A percentile compares a stretch with the other conserved stretches of the same genome.
Conservation (phyloP, 2,329 filamentous ascomycete species). For the Purpureocillium lavendulum region DNA sequence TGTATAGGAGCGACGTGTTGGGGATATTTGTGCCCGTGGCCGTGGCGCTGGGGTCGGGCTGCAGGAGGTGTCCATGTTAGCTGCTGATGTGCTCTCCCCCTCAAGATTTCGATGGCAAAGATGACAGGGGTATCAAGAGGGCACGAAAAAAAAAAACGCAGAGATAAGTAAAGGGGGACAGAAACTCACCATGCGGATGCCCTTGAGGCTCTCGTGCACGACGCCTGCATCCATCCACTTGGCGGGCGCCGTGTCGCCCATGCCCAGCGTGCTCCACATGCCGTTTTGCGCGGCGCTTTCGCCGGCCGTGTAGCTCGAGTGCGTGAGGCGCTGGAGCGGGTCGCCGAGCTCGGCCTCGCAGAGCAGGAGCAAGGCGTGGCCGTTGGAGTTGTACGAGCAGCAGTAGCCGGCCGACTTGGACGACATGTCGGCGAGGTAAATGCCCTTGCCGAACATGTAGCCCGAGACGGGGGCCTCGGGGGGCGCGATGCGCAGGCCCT, state of each 20-base stretch:
- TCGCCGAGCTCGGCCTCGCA: slow-evolving; percentile 72
- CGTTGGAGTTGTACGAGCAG: slow-evolving; percentile 49
- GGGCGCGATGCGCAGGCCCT: slow-evolving; percentile 84
- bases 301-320: slow-evolving; percentile 54
- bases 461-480: slow-evolving; percentile 71
- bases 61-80: slow-evolving; percentile 8
- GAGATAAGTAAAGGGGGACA: background rate
- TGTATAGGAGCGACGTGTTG: slow-evolving; percentile 49
- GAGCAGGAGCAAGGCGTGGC: slow-evolving; percentile 66
- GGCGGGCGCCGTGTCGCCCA: slow-evolving; percentile 54
- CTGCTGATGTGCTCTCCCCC: too few relatives aligned
- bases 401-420: slow-evolving; percentile 81
- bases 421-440: slow-evolving; percentile 80
- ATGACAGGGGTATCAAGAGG: too few relatives aligned
- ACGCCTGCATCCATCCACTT: slow-evolving; percentile 69
- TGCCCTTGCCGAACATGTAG: slow-evolving; percentile 87
- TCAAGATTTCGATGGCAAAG: too few relatives aligned
- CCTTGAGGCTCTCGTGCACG: slow-evolving; percentile 56
- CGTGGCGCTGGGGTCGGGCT: slow-evolving; percentile 40
- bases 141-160: too few relatives aligned
- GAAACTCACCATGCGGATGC: slow-evolving; percentile 59
- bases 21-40: slow-evolving; percentile 40
- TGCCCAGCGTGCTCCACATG: slow-evolving; percentile 61
- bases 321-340: slow-evolving; percentile 58
- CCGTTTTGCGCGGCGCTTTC: slow-evolving; percentile 51